Percentiles rank a stretch among this genome's conserved stretches.
Evolutionary conservation across 257 asterid genomes (phyloP).

Genomic region (Voacanga thouarsii): DNA sequence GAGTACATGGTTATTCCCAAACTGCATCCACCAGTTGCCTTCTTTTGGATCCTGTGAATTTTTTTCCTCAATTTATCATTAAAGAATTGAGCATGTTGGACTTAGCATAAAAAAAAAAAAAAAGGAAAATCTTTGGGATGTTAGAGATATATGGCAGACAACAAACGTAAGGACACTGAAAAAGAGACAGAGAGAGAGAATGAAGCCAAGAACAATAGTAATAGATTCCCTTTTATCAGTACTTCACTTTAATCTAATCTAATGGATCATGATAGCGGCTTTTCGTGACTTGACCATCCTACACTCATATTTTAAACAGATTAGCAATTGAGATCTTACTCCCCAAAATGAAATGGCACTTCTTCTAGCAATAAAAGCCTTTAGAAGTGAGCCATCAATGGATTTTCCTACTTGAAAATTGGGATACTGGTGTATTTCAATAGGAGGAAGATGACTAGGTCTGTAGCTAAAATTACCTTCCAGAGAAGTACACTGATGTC

Average conservation of each 20-base stretch:
- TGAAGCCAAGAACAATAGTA: slow-evolving; percentile 22
- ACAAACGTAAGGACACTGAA: slow-evolving; percentile 25
- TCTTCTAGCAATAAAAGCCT: too few species aligned
- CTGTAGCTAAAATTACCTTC: slow-evolving; percentile 51
- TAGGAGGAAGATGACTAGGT: background rate
- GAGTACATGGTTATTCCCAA: slow-evolving; percentile 51
- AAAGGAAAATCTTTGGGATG: background rate
- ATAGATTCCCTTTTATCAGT: background rate
- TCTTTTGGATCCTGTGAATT: slow-evolving; percentile 65
- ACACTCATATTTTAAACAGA: too few species aligned
- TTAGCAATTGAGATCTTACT: too few species aligned
- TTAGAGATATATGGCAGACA: slow-evolving; percentile 17
- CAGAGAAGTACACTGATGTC: slow-evolving; percentile 85
- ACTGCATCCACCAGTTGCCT: slow-evolving; percentile 88
- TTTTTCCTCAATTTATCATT: background rate
- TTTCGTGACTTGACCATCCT: too few species aligned
- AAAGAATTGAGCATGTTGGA: background rate
- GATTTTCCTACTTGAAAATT: too few species aligned
- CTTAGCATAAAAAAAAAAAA: too few species aligned
- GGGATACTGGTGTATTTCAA: too few species aligned
- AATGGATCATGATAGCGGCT: too few species aligned
- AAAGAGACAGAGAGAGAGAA: slow-evolving; percentile 16
- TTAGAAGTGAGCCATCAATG: too few species aligned
- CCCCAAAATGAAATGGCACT: too few species aligned
- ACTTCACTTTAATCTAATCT: background rate